Percentiles rank a stretch among this genome's conserved stretches.
Evolutionary conservation across 176 grass and related monocot genomes (phyloP).

Genomic region (Olyra latifolia): DNA sequence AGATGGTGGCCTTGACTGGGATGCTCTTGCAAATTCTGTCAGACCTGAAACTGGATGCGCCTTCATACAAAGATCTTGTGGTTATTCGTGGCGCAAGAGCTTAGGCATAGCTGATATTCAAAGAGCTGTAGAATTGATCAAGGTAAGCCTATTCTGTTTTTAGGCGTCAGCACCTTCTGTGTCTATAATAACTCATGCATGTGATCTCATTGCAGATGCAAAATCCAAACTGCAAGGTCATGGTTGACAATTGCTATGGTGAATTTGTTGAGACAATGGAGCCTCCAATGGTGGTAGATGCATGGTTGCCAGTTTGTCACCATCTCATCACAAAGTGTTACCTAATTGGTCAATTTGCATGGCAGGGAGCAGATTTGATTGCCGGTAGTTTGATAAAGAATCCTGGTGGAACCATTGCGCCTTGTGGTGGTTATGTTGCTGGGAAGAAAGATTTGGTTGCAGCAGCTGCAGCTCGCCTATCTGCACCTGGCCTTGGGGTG

Average conservation of each 20-base stretch:
- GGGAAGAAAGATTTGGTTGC: constrained; percentile 74
- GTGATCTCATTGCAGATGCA: constrained; percentile 45
- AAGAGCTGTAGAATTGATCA: constrained; percentile 66
- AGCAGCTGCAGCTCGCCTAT: constrained; percentile 74
- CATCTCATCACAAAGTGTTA: background rate
- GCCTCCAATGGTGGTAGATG: constrained; percentile 80
- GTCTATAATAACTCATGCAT: background rate
- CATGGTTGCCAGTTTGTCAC: background rate
- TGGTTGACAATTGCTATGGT: constrained; percentile 98
- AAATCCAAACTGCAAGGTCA: constrained; percentile 81
- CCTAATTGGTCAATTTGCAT: constrained; percentile 33
- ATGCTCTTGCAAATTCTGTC: constrained; percentile 54
- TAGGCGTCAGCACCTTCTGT: background rate
- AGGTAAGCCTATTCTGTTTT: constrained; percentile 35
- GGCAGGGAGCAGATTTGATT: constrained; percentile 85
- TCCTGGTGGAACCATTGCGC: constrained; percentile 81
- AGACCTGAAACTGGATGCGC: constrained; percentile 69
- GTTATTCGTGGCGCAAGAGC: constrained; percentile 85
- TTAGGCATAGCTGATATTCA: constrained; percentile 59
- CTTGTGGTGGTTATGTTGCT: constrained; percentile 88
- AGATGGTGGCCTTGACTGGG: constrained; percentile 80
- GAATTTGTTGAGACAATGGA: constrained; percentile 90
- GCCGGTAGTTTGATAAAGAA: constrained; percentile 97
- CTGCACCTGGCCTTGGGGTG: constrained; percentile 87
- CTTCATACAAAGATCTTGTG: constrained; percentile 90